Evolutionary conservation across 1,284 basidiomycete genomes (phyloP).

Genomic region (Xanthoconium separans): DNA sequence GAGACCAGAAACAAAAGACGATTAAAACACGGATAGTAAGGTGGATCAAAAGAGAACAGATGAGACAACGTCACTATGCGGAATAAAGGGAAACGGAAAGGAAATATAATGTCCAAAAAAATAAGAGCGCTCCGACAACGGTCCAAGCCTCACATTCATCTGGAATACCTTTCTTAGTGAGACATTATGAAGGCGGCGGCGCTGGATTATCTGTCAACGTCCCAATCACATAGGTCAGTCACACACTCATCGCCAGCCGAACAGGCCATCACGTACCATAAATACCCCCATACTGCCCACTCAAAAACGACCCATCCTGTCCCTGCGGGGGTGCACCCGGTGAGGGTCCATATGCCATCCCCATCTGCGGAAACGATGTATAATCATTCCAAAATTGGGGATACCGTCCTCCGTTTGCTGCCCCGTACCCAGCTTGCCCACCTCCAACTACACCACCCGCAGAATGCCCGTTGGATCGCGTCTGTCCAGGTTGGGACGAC

Average conservation of each 20-base stretch:
- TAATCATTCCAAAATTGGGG: conserved; percentile 66
- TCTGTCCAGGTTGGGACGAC: conserved; percentile 21
- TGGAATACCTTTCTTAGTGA: neutral
- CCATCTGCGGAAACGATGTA: conserved; percentile 55
- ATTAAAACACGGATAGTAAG: neutral
- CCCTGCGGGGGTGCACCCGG: conserved; percentile 15
- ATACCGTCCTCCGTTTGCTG: conserved; percentile 34
- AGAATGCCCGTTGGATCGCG: conserved; percentile 18
- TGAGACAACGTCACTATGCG: neutral
- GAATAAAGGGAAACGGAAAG: neutral
- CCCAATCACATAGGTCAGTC: conserved; percentile 4
- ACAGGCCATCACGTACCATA: conserved; percentile 25
- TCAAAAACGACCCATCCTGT: conserved; percentile 26
- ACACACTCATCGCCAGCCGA: neutral
- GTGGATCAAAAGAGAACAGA: neutral
- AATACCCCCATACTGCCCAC: conserved; percentile 21
- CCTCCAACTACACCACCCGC: conserved; percentile 4
- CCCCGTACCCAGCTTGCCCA: conserved; percentile 19
- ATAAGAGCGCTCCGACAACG: neutral
- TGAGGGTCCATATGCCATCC: conserved; percentile 39
- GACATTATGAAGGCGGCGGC: conserved; percentile 14
- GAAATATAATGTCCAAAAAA: neutral
- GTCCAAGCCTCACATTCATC: neutral
- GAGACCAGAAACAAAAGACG: neutral
- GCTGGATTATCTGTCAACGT: conserved; percentile 14